A percentile compares a stretch with the other conserved stretches of the same genome.
These are phyloP conservation scores for Grigorovia yakushimaensis DNA, from an alignment of 805 yeast genomes.

Conservation along the genomic window DNA sequence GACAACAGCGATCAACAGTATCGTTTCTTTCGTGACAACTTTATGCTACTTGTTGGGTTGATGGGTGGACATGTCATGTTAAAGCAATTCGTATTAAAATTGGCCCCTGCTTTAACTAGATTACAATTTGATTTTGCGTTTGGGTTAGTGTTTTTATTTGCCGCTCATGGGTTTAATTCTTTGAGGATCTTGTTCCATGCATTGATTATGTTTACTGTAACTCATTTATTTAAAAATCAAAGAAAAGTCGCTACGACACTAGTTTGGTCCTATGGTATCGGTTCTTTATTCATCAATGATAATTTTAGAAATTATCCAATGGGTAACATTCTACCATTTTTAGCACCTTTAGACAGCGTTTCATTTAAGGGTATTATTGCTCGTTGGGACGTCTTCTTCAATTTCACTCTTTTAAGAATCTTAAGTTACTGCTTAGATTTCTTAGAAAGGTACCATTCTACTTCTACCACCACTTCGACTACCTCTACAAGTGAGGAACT, in stretches of 20 bases:
- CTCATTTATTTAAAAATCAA: conserved; percentile 19
- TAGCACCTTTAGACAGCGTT: conserved; percentile 45
- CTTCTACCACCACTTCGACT: conserved; percentile 35
- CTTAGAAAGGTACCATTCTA: conserved; percentile 33
- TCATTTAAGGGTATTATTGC: conserved; percentile 61
- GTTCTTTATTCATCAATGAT: conserved; percentile 70
- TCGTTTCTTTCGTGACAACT: conserved; percentile 73
- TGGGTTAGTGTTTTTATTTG: conserved; percentile 58
- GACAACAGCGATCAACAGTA: conserved; percentile 92
- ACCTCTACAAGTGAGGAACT: too few relatives aligned
- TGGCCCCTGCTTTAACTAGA: conserved; percentile 31
- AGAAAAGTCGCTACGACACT: conserved; percentile 32
- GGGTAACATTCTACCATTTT: conserved; percentile 32
- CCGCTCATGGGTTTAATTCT: conserved; percentile 72
- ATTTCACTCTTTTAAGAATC: conserved; percentile 78
- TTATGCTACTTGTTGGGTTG: conserved; percentile 50
- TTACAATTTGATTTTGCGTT: conserved; percentile 61
- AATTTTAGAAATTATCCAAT: conserved; percentile 44
- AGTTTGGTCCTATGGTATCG: conserved; percentile 77
- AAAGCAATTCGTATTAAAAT: conserved; percentile 30
- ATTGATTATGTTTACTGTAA: conserved; percentile 35
- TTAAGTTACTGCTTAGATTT: conserved; percentile 78
- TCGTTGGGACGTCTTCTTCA: conserved; percentile 94
- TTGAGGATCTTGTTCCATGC: conserved; percentile 54
- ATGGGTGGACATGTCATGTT: conserved; percentile 44